Evolutionary conservation across 1,139 yeast species (phyloP).

Genomic region (Kodamaea plutei): DNA sequence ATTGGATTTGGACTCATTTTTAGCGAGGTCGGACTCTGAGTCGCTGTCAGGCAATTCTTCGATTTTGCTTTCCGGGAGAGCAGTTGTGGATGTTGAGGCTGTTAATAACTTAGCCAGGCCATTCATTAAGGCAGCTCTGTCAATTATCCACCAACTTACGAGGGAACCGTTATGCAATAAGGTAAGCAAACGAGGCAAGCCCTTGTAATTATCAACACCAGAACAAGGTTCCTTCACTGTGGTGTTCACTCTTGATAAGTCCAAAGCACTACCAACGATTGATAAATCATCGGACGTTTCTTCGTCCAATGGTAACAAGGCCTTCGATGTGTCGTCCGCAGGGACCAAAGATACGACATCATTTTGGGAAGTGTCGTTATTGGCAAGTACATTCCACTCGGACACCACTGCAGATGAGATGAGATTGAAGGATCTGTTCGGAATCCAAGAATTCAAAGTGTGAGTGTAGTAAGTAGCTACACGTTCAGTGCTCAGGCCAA

Average conservation of each 20-base stretch:
- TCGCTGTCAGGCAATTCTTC: too few relatives aligned
- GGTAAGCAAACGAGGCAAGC: conserved; percentile 60
- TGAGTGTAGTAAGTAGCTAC: conserved; percentile 45
- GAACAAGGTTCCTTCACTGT: conserved; percentile 50
- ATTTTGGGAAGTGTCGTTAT: conserved; percentile 8
- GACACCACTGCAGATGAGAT: conserved; percentile 61
- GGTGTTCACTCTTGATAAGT: conserved; percentile 40
- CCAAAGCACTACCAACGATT: conserved; percentile 66
- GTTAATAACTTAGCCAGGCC: too few relatives aligned
- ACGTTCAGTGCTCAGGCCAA: conserved; percentile 47
- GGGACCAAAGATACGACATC: conserved; percentile 26
- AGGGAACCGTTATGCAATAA: conserved; percentile 61
- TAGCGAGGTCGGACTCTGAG: too few relatives aligned
- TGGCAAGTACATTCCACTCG: conserved; percentile 25
- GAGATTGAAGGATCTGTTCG: conserved; percentile 26
- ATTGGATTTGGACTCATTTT: too few relatives aligned
- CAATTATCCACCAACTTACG: conserved; percentile 63
- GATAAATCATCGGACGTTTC: conserved; percentile 64
- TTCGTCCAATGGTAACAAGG: conserved; percentile 66
- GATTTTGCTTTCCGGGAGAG: too few relatives aligned
- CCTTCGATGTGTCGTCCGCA: conserved; percentile 64
- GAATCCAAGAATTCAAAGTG: conserved; percentile 42
- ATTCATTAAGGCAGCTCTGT: conserved; percentile 45
- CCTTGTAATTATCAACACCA: conserved; percentile 50
- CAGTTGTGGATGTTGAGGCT: too few relatives aligned